Evolutionary conservation across 805 yeast species (phyloP), one percentile per base, ranked within the genome.

Genomic region (Saccharomycopsis amapae): DNA sequence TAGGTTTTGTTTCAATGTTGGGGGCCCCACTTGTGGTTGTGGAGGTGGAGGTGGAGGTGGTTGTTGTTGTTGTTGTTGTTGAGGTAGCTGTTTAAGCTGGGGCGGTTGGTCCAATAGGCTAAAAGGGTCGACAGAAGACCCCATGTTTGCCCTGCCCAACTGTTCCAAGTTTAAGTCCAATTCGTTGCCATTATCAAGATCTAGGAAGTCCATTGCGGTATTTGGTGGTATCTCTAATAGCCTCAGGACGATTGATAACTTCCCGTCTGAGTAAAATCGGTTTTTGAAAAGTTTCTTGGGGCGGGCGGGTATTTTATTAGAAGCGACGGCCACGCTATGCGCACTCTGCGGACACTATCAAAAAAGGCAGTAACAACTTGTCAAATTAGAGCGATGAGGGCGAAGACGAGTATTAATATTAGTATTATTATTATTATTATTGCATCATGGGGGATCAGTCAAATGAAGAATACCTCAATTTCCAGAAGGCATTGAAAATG

Each of bases 401-500:
- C n/a, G n/a, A n/a, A n/a, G n/a, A n/a, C n/a, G n/a, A n/a, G n/a
- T n/a, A n/a, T n/a, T n/a, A n/a, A n/a, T n/a, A n/a, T n/a, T n/a
- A n/a, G n/a, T n/a, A n/a, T n/a, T n/a, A n/a, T n/a, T n/a, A n/a
- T n/a, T n/a, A 26, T 26, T 26, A 12, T 26, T 26, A 26, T 26
- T 12, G 7, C 12, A 12, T 9, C 30, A 9, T 26, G 12, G 7
- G 7, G 30, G 12, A 9, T 26, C 30, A 26, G 30, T 7, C 31
- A 17, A 26, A 26, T 26, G 42, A 40, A 12, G 46, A 41, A 24
- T 17, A 19, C 17, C 23, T 44, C 19, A 24, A 32, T 13, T 72
- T 75, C 52, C 75, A 70, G 45, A 71, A 71, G 56, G 93, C 94
- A 1, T 62, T 85, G 48, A 76, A 78, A 50, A 67, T 76, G 9